Percentiles rank a stretch among this genome's conserved stretches.
These are phyloP conservation scores for Termitomyces eurrhizus DNA, from an alignment of 768 basidiomycete species.

Conservation along the genomic window DNA sequence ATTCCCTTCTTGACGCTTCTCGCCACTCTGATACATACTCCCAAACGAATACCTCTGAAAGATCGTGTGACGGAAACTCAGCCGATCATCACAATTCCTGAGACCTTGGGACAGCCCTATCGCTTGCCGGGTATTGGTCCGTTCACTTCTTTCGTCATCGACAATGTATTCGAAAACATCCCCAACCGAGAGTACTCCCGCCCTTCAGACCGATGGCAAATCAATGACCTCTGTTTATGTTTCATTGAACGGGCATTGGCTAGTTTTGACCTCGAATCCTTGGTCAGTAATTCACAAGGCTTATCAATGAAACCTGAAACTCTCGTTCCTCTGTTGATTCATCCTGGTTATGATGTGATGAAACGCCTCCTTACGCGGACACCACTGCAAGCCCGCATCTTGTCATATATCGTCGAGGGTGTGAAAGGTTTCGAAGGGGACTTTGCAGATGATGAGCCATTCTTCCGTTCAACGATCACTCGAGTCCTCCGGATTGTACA, in stretches of 20 bases:
- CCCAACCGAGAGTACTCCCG: slow-evolving; percentile 69
- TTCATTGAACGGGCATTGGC: slow-evolving; percentile 84
- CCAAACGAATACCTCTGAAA: slow-evolving; percentile 63
- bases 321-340: slow-evolving; percentile 54
- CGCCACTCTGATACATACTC: slow-evolving; percentile 77
- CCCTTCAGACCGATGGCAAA: slow-evolving; percentile 79
- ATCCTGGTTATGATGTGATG: slow-evolving; percentile 88
- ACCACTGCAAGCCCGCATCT: slow-evolving; percentile 65
- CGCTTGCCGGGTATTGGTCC: slow-evolving; percentile 78
- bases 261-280: slow-evolving; percentile 73
- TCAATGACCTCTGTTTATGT: slow-evolving; percentile 79
- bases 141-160: slow-evolving; percentile 82
- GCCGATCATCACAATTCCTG: slow-evolving; percentile 71
- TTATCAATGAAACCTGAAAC: slow-evolving; percentile 45
- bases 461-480: slow-evolving; percentile 70
- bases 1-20: slow-evolving; percentile 85
- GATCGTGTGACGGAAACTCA: slow-evolving; percentile 57
- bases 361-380: slow-evolving; percentile 72
- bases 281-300: slow-evolving; percentile 59
- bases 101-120: slow-evolving; percentile 75
- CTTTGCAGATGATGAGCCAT: slow-evolving; percentile 63
- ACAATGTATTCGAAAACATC: slow-evolving; percentile 82
- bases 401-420: slow-evolving; percentile 81
- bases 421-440: slow-evolving; percentile 72
- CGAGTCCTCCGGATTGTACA: slow-evolving; percentile 80